Conservation (phyloP, 106 monocot genomes). For the Acorus calamus region DNA sequence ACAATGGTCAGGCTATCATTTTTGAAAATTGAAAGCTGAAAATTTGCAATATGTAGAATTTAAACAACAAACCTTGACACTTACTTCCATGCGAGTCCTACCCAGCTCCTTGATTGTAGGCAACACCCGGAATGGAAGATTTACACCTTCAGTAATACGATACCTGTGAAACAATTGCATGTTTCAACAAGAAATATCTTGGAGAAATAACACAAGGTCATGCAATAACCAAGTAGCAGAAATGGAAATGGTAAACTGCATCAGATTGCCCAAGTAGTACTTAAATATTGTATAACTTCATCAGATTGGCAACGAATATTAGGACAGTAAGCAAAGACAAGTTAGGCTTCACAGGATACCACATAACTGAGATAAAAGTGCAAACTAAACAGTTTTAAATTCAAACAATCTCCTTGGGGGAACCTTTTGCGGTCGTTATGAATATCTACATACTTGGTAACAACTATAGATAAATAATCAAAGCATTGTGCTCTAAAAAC, state of each 20-base stretch:
- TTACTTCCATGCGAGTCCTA: constrained; percentile 91
- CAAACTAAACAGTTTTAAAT: no score
- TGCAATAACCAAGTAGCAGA: neutral
- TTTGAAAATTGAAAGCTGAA: neutral
- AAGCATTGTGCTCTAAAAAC: no score
- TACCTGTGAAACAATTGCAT: constrained; percentile 39
- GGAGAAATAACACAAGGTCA: neutral
- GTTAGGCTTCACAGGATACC: no score
- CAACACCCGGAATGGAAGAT: constrained; percentile 95
- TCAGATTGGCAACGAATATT: no score
- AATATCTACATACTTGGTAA: no score
- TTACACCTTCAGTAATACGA: constrained; percentile 97
- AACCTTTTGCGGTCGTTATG: no score
- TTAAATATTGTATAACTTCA: no score
- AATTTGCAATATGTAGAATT: neutral
- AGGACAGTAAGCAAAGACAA: no score
- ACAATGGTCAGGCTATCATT: neutral
- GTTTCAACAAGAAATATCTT: neutral
- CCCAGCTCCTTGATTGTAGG: constrained; percentile 98
- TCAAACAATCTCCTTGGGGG: no score
- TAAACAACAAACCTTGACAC: constrained; percentile 72
- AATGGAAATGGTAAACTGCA: neutral
- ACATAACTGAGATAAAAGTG: no score
- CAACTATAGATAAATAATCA: no score
- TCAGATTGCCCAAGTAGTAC: no score